Conservation (phyloP, 108 stramenopile genomes). For the Skeletonema menzelii region DNA sequence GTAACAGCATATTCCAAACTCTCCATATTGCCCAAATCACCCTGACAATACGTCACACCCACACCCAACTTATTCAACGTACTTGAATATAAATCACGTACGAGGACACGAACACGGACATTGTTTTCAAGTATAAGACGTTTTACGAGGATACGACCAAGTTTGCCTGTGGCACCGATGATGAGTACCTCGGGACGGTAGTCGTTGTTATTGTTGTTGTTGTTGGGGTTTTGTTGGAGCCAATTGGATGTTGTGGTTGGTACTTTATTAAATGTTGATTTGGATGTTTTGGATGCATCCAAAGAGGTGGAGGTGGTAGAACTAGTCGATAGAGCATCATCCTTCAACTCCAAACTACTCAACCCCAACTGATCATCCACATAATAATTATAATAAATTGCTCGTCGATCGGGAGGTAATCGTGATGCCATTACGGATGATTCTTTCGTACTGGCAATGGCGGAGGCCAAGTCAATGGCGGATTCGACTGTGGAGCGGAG, state of each 20-base stretch:
- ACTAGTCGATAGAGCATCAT: slow-evolving; percentile 8
- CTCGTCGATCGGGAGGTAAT: slow-evolving; percentile 29
- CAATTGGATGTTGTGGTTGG: background rate
- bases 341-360: slow-evolving; percentile 27
- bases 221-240: background rate
- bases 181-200: slow-evolving; percentile 87
- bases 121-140: slow-evolving; percentile 74
- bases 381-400: slow-evolving; percentile 41
- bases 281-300: background rate
- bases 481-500: slow-evolving; percentile 64
- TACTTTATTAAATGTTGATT: background rate
- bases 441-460: slow-evolving; percentile 17
- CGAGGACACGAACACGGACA: slow-evolving; percentile 85
- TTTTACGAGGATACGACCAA: slow-evolving; percentile 84
- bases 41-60: slow-evolving; percentile 90
- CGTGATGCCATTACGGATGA: background rate
- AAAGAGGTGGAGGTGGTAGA: slow-evolving; percentile 5
- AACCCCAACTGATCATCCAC: slow-evolving; percentile 39
- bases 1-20: slow-evolving; percentile 90
- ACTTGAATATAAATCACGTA: slow-evolving; percentile 87
- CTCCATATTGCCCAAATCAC: slow-evolving; percentile 81
- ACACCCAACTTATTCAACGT: slow-evolving; percentile 88
- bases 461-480: slow-evolving; percentile 29
- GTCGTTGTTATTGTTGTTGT: slow-evolving; percentile 30
- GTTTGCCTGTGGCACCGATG: slow-evolving; percentile 84